These are phyloP conservation scores for Eucalyptus decipiens DNA, from an alignment of 345 rosid genomes.

Conservation along the genomic window DNA sequence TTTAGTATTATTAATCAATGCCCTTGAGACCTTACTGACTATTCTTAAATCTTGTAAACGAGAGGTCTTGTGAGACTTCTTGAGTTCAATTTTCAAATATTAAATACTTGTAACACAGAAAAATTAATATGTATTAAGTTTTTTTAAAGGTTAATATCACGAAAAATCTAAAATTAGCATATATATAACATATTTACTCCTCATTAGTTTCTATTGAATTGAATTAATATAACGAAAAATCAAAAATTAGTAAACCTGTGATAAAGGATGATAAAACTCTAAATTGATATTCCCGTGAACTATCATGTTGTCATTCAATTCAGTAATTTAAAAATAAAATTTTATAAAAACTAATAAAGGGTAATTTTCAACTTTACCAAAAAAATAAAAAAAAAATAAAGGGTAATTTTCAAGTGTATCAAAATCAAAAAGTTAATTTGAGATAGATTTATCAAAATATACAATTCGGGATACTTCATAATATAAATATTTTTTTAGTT, in stretches of 20 bases:
- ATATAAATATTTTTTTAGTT: too few relatives aligned
- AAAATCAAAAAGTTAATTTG: too few relatives aligned
- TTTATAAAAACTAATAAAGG: too few relatives aligned
- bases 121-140: background rate
- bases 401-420: too few relatives aligned
- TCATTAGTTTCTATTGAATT: too few relatives aligned
- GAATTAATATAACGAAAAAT: too few relatives aligned
- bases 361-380: too few relatives aligned
- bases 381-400: too few relatives aligned
- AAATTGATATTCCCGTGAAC: fast-evolving
- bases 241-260: fast-evolving
- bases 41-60: background rate
- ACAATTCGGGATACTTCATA: fast-evolving
- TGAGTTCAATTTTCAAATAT: background rate
- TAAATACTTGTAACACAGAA: background rate
- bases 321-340: too few relatives aligned
- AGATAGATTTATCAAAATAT: too few relatives aligned
- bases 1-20: background rate
- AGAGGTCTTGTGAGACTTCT: background rate
- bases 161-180: too few relatives aligned
- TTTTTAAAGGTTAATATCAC: too few relatives aligned
- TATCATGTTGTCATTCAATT: fast-evolving
- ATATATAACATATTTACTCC: background rate
- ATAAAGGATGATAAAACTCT: fast-evolving
- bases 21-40: background rate